Conservation (phyloP, 2,329 filamentous ascomycete species). For the Paecilomyces sp. region DNA sequence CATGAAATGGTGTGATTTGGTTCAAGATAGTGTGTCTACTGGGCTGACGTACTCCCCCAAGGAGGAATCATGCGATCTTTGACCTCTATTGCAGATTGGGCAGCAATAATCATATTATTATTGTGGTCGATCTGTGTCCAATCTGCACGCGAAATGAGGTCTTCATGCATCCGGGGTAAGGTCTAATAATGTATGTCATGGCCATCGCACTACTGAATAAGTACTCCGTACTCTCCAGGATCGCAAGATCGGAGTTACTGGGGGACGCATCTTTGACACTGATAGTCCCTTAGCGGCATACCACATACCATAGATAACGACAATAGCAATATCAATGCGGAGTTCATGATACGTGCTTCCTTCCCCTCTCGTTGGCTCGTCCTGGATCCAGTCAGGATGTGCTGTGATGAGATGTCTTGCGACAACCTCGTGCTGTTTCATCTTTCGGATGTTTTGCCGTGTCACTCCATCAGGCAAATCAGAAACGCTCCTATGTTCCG, state of each 20-base stretch:
- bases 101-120: neutral
- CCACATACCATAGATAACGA: neutral
- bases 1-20: too few relatives aligned
- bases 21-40: too few relatives aligned
- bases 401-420: neutral
- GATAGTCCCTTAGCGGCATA: neutral
- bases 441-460: neutral
- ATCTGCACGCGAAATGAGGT: neutral
- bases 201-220: neutral
- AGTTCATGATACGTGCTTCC: neutral
- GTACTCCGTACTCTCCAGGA: neutral
- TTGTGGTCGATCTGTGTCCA: neutral
- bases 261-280: neutral
- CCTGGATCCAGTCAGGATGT: neutral
- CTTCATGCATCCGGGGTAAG: neutral
- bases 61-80: neutral
- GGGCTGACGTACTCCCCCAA: neutral
- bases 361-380: neutral
- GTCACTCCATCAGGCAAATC: neutral
- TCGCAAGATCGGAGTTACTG: neutral
- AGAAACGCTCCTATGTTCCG: neutral
- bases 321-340: neutral
- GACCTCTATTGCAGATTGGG: neutral
- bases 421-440: neutral
- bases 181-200: neutral